Conservation (phyloP, 23 red algal genomes). For the Gracilaria caudata region DNA sequence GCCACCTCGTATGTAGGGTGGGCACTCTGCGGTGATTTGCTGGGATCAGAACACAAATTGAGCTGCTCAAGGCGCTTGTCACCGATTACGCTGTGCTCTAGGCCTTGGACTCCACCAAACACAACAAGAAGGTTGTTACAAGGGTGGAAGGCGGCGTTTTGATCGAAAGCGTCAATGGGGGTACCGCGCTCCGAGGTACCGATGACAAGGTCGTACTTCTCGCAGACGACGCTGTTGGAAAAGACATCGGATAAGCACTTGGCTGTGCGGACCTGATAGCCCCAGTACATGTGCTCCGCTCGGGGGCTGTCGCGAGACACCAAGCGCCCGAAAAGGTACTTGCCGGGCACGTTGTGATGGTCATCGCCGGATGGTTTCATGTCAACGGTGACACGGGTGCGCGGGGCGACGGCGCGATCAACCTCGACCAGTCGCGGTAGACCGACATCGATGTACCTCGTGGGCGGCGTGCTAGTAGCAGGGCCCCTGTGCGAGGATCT, state of each 20-base stretch:
- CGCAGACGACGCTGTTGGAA: slow-evolving; percentile 49
- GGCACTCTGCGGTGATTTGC: neutral
- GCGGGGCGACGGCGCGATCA: slow-evolving; percentile 36
- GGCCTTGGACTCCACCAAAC: slow-evolving; percentile 89
- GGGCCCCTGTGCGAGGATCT: neutral
- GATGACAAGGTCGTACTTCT: slow-evolving; percentile 80
- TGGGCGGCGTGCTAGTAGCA: slow-evolving; percentile 2
- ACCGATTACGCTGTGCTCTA: slow-evolving; percentile 66
- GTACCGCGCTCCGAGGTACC: slow-evolving; percentile 90
- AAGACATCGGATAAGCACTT: slow-evolving; percentile 66
- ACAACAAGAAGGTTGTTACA: slow-evolving; percentile 85
- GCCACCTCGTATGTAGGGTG: neutral
- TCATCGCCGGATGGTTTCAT: slow-evolving; percentile 53
- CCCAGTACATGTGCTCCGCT: slow-evolving; percentile 82
- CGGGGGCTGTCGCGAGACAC: slow-evolving; percentile 21
- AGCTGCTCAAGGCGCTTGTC: slow-evolving; percentile 62
- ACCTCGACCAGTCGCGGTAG: slow-evolving; percentile 57
- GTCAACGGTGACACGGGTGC: slow-evolving; percentile 77
- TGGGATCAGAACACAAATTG: slow-evolving; percentile 19
- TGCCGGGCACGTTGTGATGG: slow-evolving; percentile 40
- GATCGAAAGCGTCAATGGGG: slow-evolving; percentile 16
- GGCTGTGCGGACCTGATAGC: slow-evolving; percentile 81
- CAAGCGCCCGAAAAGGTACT: slow-evolving; percentile 52
- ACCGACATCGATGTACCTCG: slow-evolving; percentile 73
- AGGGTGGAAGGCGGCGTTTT: slow-evolving; percentile 25